Base-by-base conservation (phyloP, 805 yeast species). In the Myxozyma udenii region DNA sequence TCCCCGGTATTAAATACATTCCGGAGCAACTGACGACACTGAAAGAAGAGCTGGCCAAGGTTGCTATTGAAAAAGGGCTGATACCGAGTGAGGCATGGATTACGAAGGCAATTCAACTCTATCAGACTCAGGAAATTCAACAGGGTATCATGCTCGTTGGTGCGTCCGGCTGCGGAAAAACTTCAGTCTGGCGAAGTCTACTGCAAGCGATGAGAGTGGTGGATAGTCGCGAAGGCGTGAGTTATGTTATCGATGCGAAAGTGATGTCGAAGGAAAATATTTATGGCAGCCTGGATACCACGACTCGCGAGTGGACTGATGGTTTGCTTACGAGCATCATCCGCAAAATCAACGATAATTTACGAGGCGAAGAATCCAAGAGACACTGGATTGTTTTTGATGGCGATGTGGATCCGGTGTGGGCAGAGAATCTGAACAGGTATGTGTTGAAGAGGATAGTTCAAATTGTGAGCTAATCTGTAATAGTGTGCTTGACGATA, bases 221-320 rank as follows among this genome's bases (percentile, higher is more conserved):
- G 0, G 74, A 73, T 1, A 68, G 65, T 0, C 52, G 61, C 0
- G 80, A 75, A 5, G 71, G 71, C 41, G 63, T 73, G 0, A 58
- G 66, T 3, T 74, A 75, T 53, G 67, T 71, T 1, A 76, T 91
- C 41, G 95, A 90, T 64, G 83, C 95, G 1, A 89, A 90, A 61
- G 85, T 85, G 0, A 57, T 87, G 51, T 66, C 79, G 0, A 91
- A 90, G 62, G 79, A 75, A 2, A 70, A 74, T 0, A 67, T 91
- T 1, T 87, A 78, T 64, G 98, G 98, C 1, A 60, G 68, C 2
- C 66, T 90, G 32, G 95, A 90, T 59, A 67, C 76, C 1, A 75
- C 87, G 0, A 89, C 97, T 0, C 71, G 95, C 26, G 97, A 91
- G 47, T 91, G 97, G 97, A 78, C 77, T 0, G 98, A 91, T 68